Conservation (phyloP, 2,329 filamentous ascomycete species). For the Pseudogymnoascus sp. region DNA sequence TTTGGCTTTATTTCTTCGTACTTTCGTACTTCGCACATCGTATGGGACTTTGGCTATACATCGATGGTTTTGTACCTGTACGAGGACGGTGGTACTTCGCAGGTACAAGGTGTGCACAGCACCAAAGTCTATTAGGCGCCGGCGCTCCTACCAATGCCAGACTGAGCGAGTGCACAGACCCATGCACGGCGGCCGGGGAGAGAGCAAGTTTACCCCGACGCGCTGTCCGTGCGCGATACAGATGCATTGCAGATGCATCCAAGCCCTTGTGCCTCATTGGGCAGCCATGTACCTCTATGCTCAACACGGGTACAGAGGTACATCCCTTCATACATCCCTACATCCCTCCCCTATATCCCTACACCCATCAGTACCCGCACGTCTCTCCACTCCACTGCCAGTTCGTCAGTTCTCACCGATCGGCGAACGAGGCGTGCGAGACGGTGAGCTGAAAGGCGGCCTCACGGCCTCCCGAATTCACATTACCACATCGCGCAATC, state of each 20-base stretch:
- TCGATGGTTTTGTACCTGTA: background rate
- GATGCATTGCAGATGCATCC: background rate
- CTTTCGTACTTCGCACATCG: background rate
- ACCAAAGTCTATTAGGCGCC: slow-evolving; percentile 3
- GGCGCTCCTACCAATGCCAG: background rate
- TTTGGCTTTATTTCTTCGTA: background rate
- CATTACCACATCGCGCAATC: slow-evolving; percentile 1
- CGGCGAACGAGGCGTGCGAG: background rate
- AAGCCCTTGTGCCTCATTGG: slow-evolving; percentile 4
- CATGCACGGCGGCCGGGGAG: background rate
- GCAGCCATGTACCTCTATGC: background rate
- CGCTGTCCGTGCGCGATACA: background rate
- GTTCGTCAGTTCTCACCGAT: slow-evolving; percentile 10
- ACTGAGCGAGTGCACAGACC: background rate
- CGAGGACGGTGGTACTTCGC: background rate
- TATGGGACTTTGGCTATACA: background rate
- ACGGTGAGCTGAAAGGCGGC: background rate
- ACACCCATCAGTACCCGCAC: slow-evolving; percentile 10
- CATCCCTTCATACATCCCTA: slow-evolving; percentile 12
- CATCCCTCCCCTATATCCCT: slow-evolving; percentile 15
- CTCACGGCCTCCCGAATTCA: background rate
- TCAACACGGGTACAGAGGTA: background rate
- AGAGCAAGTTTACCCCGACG: slow-evolving; percentile 1
- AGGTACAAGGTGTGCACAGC: background rate
- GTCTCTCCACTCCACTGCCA: slow-evolving; percentile 2